phyloP scores from a whole-genome alignment of 2,329 filamentous ascomycete genomes.

The Teratosphaeria nubilosa region DNA sequence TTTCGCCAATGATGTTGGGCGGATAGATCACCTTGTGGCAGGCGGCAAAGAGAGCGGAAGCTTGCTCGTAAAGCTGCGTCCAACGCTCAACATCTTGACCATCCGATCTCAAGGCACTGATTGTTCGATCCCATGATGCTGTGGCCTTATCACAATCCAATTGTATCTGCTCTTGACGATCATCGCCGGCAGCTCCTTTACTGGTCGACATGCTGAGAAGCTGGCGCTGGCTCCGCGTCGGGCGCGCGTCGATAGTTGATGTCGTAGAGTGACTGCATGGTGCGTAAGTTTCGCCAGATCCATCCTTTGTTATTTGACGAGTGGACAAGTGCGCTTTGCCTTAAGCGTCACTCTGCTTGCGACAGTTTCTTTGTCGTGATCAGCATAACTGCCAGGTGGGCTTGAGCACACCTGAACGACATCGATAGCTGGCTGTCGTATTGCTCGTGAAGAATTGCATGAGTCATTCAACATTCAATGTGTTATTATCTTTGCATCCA shows the following conservation, averaged over 20 bases:
- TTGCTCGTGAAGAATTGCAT: too few relatives aligned
- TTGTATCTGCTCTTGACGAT: not conserved
- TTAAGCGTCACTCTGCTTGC: not conserved
- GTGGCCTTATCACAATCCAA: not conserved
- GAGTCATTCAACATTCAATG: too few relatives aligned
- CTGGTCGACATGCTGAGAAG: not conserved
- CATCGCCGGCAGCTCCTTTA: not conserved
- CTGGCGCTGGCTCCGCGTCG: too few relatives aligned
- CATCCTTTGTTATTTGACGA: not conserved
- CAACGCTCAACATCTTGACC: not conserved
- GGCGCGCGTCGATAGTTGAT: too few relatives aligned
- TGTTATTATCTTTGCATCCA: too few relatives aligned
- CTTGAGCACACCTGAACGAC: too few relatives aligned
- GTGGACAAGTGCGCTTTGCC: not conserved
- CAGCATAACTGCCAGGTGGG: too few relatives aligned
- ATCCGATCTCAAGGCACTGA: not conserved
- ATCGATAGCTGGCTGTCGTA: too few relatives aligned
- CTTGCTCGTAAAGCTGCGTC: not conserved
- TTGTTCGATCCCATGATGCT: not conserved
- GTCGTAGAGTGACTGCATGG: not conserved
- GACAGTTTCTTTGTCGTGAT: not conserved
- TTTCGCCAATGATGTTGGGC: not conserved
- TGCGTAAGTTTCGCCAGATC: not conserved
- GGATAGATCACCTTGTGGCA: not conserved
- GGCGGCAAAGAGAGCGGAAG: not conserved